Percentiles rank a stretch among this genome's conserved stretches.
These are phyloP conservation scores for Zygosaccharomyces bisporus DNA, from an alignment of 805 yeast species.

Conservation along the genomic window DNA sequence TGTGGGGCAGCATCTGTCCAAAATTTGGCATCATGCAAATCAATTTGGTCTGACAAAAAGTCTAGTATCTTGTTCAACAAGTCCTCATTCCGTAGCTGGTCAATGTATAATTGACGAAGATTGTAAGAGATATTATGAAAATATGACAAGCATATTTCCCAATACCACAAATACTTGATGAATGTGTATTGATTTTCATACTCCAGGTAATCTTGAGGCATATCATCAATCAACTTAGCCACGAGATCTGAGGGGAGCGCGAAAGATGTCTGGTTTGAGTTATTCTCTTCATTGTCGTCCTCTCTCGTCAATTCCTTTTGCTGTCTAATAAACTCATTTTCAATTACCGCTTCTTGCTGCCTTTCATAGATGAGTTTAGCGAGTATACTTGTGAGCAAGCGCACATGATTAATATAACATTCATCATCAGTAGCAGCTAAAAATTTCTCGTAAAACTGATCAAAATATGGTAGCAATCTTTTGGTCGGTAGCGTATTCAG, in stretches of 20 bases:
- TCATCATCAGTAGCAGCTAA: slow-evolving; percentile 12
- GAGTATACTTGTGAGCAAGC: slow-evolving; percentile 43
- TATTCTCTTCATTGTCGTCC: slow-evolving; percentile 11
- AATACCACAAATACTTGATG: slow-evolving; percentile 56
- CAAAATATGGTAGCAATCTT: slow-evolving; percentile 35
- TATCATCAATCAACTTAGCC: slow-evolving; percentile 28
- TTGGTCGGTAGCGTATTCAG: slow-evolving; percentile 32
- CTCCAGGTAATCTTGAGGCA: slow-evolving; percentile 40
- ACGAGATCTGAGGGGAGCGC: slow-evolving; percentile 39
- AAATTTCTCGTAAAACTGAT: slow-evolving; percentile 37
- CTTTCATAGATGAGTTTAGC: slow-evolving; percentile 39
- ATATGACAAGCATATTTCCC: slow-evolving; percentile 60
- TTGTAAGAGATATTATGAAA: slow-evolving; percentile 63
- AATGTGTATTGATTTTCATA: slow-evolving; percentile 38
- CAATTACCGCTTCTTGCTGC: slow-evolving; percentile 61
- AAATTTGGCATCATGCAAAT: slow-evolving; percentile 32
- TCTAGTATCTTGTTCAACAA: slow-evolving; percentile 49
- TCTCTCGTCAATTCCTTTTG: slow-evolving; percentile 26
- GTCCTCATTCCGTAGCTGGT: slow-evolving; percentile 49
- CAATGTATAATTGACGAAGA: slow-evolving; percentile 57
- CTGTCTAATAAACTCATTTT: slow-evolving; percentile 52
- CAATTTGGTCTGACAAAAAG: slow-evolving; percentile 53
- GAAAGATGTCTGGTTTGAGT: slow-evolving; percentile 17
- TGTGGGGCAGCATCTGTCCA: slow-evolving; percentile 27
- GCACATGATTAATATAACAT: slow-evolving; percentile 39